Evolutionary conservation across 1,284 basidiomycete species (phyloP), one percentile per base, ranked within the genome.

Genomic region (Moniliella sp.): DNA sequence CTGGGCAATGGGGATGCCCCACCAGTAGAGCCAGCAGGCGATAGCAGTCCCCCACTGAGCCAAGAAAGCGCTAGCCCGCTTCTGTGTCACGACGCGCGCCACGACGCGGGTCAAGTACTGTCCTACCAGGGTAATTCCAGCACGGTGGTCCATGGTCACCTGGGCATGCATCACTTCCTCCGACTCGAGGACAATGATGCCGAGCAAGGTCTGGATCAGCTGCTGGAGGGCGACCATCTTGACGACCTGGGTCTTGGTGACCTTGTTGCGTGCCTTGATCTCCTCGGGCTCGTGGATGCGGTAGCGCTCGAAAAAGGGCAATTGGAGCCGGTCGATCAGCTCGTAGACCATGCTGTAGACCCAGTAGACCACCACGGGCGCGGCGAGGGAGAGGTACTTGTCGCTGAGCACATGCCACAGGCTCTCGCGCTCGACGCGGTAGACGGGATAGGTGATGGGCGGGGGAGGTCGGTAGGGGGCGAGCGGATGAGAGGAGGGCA

Each of bases 331-430:
- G 64, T 97, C 88, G 48, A 99, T 68, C 18, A 64, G 48, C 56
- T 83, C 74, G 66, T 88, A 97, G 57, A 78, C 62, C 35, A 77
- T 64, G 2, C 81, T 84, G 27, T 76, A 63, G 2, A 63, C 45
- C 88, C 88, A 99, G 66, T 97, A 94, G n/a, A 74, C 71, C 37
- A 77, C 37, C 38, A 93, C 55, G 2, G 86, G 86, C 0, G 73
- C 69, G 3, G 71, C 67, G 32, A 93, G 66, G 3, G 79, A 71
- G 26, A 86, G 65, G 41, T 71, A 50, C 37, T 75, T 68, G 66
- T 94, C 88, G 2, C 76, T 68, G 33, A 84, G 48, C 31, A 66
- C 65, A 5, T 71, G 62, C 5, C 79, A 35, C 33, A 83, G 55
- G 8, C 68, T 62, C 10, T 65, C 63, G 5, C 68, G 64, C 7